Evolutionary conservation across 208 protist genomes (phyloP).

Genomic region (Trypanosoma cruzi): DNA sequence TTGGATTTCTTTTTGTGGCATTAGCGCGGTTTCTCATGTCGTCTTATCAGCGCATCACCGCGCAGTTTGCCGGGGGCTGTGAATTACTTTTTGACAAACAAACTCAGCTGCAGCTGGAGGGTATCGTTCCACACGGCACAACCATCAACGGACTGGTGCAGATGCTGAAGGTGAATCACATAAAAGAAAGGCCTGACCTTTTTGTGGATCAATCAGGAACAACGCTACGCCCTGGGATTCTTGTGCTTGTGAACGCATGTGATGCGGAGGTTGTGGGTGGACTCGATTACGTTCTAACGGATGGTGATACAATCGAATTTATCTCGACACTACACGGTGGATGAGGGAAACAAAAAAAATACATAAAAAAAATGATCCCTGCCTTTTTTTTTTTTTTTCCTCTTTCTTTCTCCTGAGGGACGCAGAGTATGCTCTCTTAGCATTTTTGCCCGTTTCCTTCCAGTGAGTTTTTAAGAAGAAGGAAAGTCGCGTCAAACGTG

Average conservation of each 20-base stretch:
- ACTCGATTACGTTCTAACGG: conserved; percentile 76
- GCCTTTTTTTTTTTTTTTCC: too few species aligned
- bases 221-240: conserved; percentile 90
- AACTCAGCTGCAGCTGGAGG: conserved; percentile 27
- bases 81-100: conserved; percentile 85
- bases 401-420: too few species aligned
- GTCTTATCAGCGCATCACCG: conserved; percentile 35
- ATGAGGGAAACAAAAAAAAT: too few species aligned
- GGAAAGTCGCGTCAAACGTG: too few species aligned
- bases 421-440: too few species aligned
- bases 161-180: conserved; percentile 50
- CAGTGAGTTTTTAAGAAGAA: too few species aligned
- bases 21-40: conserved; percentile 8
- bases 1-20: neutral
- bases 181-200: conserved; percentile 74
- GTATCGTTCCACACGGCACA: conserved; percentile 41
- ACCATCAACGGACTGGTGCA: conserved; percentile 57
- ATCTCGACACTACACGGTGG: conserved; percentile 96
- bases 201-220: conserved; percentile 68
- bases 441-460: too few species aligned
- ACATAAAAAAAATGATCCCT: too few species aligned
- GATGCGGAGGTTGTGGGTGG: conserved; percentile 93
- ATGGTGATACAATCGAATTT: conserved; percentile 90
- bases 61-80: conserved; percentile 73
- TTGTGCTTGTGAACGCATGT: conserved; percentile 93